Conservation (phyloP, 2,329 filamentous ascomycete species). For the Scortechinia acanthostroma region DNA sequence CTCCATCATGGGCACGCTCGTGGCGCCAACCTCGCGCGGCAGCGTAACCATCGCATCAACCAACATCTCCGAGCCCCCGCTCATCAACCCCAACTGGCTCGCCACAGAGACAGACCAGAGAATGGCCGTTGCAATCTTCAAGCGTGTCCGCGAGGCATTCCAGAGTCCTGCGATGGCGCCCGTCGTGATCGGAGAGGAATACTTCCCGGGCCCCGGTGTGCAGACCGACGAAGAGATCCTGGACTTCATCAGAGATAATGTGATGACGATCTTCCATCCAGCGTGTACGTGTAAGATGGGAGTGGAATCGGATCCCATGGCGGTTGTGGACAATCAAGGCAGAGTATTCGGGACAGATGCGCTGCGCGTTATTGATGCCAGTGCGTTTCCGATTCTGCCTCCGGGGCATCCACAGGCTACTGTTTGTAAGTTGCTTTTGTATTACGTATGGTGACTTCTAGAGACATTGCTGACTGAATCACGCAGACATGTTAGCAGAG, state of each 20-base stretch:
- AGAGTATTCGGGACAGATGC: not conserved
- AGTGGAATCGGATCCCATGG: slow-evolving; percentile 2
- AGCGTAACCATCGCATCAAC: slow-evolving; percentile 28
- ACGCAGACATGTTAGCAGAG: not conserved
- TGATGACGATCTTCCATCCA: slow-evolving; percentile 23
- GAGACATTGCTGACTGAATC: not conserved
- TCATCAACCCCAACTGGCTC: slow-evolving; percentile 37
- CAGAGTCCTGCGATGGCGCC: slow-evolving; percentile 13
- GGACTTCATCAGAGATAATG: slow-evolving; percentile 14
- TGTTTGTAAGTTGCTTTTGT: not conserved
- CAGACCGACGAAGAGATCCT: slow-evolving; percentile 32
- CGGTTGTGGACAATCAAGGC: not conserved
- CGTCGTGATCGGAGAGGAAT: slow-evolving; percentile 22
- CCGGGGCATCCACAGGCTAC: slow-evolving; percentile 1
- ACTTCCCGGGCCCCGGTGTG: slow-evolving; percentile 23
- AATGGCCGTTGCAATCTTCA: slow-evolving; percentile 30
- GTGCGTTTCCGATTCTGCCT: not conserved
- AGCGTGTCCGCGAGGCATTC: slow-evolving; percentile 28
- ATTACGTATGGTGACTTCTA: not conserved
- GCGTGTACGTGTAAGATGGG: slow-evolving; percentile 26
- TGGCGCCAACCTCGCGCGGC: slow-evolving; percentile 31
- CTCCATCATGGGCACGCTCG: slow-evolving; percentile 18
- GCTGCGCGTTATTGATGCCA: not conserved
- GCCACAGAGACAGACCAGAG: slow-evolving; percentile 30
- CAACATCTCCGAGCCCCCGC: slow-evolving; percentile 23